phyloP scores from a whole-genome alignment of 2,329 filamentous ascomycete species.

The Onygenales sp. region DNA sequence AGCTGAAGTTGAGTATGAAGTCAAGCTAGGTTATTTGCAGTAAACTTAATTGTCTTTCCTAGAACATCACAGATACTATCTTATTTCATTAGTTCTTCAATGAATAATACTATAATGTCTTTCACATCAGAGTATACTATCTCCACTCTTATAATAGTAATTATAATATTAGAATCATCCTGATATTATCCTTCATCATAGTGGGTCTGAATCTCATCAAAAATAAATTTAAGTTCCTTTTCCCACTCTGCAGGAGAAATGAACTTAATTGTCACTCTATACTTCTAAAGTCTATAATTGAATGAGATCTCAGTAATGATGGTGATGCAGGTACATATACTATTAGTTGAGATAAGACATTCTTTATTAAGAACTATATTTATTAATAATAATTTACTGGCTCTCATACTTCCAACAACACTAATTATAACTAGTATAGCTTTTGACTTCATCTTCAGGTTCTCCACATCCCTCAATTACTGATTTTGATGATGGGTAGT shows the following conservation, averaged over 20 bases:
- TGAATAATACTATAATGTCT: slow-evolving; percentile 25
- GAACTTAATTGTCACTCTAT: slow-evolving; percentile 51
- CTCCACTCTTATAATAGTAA: slow-evolving; percentile 34
- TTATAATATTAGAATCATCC: slow-evolving; percentile 33
- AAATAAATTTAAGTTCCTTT: slow-evolving; percentile 41
- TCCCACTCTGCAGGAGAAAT: slow-evolving; percentile 44
- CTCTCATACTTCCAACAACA: slow-evolving; percentile 52
- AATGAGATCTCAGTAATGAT: slow-evolving; percentile 52
- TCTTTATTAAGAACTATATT: slow-evolving; percentile 56
- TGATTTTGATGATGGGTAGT: background rate
- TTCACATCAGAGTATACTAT: slow-evolving; percentile 31
- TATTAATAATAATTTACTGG: slow-evolving; percentile 54
- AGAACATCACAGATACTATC: slow-evolving; percentile 34
- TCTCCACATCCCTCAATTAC: background rate
- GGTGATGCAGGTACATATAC: slow-evolving; percentile 54
- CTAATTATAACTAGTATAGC: slow-evolving; percentile 43
- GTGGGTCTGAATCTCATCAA: slow-evolving; percentile 31
- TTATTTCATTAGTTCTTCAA: slow-evolving; percentile 36
- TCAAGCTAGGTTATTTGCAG: slow-evolving; percentile 21
- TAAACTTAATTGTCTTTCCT: slow-evolving; percentile 36
- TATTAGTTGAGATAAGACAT: slow-evolving; percentile 45
- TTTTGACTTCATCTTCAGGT: slow-evolving; percentile 23
- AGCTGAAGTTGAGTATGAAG: slow-evolving; percentile 41
- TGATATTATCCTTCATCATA: slow-evolving; percentile 29
- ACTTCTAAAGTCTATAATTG: slow-evolving; percentile 40